Base-by-base conservation (phyloP, 305 asterid genomes). In the Ajuga reptans region DNA sequence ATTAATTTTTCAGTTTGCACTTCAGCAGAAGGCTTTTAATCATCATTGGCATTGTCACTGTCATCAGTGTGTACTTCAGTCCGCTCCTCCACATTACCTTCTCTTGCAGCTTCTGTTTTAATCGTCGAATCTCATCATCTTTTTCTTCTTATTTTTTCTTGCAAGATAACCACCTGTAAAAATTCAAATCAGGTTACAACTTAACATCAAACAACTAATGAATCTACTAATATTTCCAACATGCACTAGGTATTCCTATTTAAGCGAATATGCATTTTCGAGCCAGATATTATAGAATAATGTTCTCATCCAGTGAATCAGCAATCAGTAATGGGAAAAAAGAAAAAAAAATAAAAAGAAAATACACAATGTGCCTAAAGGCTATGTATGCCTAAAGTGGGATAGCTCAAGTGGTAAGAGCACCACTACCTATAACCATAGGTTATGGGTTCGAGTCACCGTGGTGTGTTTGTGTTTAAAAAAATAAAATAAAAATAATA, bases 141-240 rank as follows among this genome's bases (percentile, higher is more conserved):
- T 79, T 83, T 56, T 81, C 95, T 73, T 82, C 92, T 41, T 90
- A 71, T 74, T 84, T 90, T 78, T 87, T n/a, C 97, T 92, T 92
- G 91, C 82, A 90, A 77, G 74, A 89, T 69, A 17, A 82, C 83
- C 74, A 83, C 95, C 96, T 91, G 81, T 68, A 60, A 77, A 47
- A 33, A 17, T 59, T 31, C 10, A 31, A 24, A 36, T 59, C 46
- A 56, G 1, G 5, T 53, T 72, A n/a, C 31, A 27, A 27, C 1
- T 27, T 27, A 27, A 27, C 31, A 27, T 27, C 31, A 27, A 27
- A 27, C 31, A 27, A 3, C 31, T 27, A n/a, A n/a, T n/a, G n/a
- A n/a, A n/a, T n/a, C n/a, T n/a, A n/a, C n/a, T n/a, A n/a, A n/a
- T n/a, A n/a, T n/a, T n/a, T n/a, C n/a, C n/a, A n/a, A n/a, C n/a